These are phyloP conservation scores for Oryza australiensis DNA, from an alignment of 176 grass and related monocot species.

Conservation along the genomic window DNA sequence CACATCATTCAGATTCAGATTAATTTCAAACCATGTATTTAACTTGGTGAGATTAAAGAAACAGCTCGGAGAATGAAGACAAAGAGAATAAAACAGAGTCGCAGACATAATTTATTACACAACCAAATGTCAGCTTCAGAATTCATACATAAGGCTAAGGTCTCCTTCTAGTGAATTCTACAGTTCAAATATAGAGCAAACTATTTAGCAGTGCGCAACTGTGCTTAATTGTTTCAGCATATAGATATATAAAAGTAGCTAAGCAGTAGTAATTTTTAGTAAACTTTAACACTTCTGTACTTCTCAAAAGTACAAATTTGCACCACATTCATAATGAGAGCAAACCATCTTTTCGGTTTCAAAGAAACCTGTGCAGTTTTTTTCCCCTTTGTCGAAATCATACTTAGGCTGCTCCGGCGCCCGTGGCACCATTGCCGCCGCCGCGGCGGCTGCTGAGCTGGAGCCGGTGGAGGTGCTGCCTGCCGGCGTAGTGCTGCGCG, in stretches of 20 bases:
- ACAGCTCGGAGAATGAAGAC: background rate
- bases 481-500: constrained; percentile 42
- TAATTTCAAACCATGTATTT: background rate
- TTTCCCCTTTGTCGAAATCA: background rate
- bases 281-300: background rate
- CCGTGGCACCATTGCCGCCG: background rate
- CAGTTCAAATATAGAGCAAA: no score
- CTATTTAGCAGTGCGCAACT: no score
- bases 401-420: constrained; percentile 2
- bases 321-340: background rate
- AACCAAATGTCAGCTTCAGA: background rate
- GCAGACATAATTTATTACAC: background rate
- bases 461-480: constrained; percentile 28
- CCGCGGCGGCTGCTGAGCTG: no score
- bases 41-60: background rate
- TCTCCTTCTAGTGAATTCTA: no score
- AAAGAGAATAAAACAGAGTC: constrained; percentile 16
- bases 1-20: background rate
- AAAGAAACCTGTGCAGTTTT: background rate
- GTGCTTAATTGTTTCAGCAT: background rate
- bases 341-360: no score
- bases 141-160: background rate
- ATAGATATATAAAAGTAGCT: background rate
- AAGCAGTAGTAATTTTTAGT: background rate
- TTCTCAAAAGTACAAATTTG: background rate